Evolutionary conservation across 1,284 basidiomycete genomes (phyloP), one percentile per base, ranked within the genome.

Genomic region (Cutaneotrichosporon sp.): DNA sequence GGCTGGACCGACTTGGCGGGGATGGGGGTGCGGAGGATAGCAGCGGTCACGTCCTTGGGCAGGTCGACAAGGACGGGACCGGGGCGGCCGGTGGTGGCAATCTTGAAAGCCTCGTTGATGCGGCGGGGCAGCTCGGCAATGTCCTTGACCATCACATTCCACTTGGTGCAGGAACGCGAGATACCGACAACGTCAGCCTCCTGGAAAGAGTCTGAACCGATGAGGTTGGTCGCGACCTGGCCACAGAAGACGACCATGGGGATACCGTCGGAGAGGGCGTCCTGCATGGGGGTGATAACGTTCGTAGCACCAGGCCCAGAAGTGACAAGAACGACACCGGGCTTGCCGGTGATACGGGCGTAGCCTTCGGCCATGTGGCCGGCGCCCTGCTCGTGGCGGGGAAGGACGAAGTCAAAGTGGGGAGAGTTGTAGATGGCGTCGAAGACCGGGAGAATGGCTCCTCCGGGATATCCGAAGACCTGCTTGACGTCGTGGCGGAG

Each of bases 131-230:
- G 81, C 76, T 97, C 94, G 24, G 88, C 77, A 59, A 98, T 90
- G 72, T 96, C 92, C 77, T 97, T 97, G 57, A 98, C 90, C 92
- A 97, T 96, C 61, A 98, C 93, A 74, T 98, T 98, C 96, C 94
- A 98, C 76, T 98, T 98, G 25, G 96, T 97, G 79, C 94, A 98
- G 63, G 86, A 86, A 59, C 94, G 81, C 47, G 91, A 96, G 74
- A 98, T 98, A 50, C 96, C 96, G 56, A 98, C 81, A 46, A 97
- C 78, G 68, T 98, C 96, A 39, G 94, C 94, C 76, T 98, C 94
- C 74, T 98, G 94, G 83, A 98, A 98, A 3, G 91, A 88, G 72
- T 98, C 94, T 3, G 90, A 93, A 26, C 94, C 96, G 55, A 98
- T 97, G 50, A 90, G 86, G n/a, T 88, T 89, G 7, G 93, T 97